Base-by-base conservation (phyloP, 352 stramenopile species). In the Bremia lactucae region DNA sequence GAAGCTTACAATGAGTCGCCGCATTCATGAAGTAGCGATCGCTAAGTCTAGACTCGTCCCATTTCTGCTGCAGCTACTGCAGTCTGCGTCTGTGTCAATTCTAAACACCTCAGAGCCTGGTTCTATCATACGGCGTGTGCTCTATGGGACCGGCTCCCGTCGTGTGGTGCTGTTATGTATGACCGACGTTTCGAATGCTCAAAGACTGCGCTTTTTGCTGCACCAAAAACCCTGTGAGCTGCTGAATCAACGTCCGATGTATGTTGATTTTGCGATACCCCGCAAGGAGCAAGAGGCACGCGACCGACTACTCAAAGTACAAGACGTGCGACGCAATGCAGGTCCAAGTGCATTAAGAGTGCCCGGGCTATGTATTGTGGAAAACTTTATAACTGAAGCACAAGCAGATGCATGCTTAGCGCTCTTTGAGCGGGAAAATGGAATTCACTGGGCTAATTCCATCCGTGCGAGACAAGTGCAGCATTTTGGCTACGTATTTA, bases 401-500 rank as follows among this genome's bases (percentile, higher is more conserved):
- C 59, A 89, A 15, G 80, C 89, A 47, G 41, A 5, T 8, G 49
- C 51, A 6, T 61, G 86, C 42, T 20, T 92, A 5, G 49, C 53
- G 2, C 62, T 78, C 33, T 72, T 92, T 36, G 80, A 89, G 35
- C 49, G 61, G 24, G 59, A 82, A 11, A 61, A 72, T 19, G 57
- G 68, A 3, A 43, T 23, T 0, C 60, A 63, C 20, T 92, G 80
- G 80, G 58, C 65, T n/a, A 69, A 73, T 28, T 87, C 73, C 1
- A 74, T 92, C 19, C 74, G 77, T 48, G 74, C 76, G 18, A 76
- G 83, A 23, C 79, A 91, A 40, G 83, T 95, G 46, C 77, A 92
- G 62, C 83, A 95, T 55, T 95, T 83, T 57, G 79, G 83, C 15
- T 91, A 75, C 49, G 75, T 76, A 50, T 95, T 95, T 49, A 83